Percentiles rank a stretch among this genome's conserved stretches.
These are phyloP conservation scores for Lathyrus aphaca DNA, from an alignment of 306 rosid species.

Conservation along the genomic window DNA sequence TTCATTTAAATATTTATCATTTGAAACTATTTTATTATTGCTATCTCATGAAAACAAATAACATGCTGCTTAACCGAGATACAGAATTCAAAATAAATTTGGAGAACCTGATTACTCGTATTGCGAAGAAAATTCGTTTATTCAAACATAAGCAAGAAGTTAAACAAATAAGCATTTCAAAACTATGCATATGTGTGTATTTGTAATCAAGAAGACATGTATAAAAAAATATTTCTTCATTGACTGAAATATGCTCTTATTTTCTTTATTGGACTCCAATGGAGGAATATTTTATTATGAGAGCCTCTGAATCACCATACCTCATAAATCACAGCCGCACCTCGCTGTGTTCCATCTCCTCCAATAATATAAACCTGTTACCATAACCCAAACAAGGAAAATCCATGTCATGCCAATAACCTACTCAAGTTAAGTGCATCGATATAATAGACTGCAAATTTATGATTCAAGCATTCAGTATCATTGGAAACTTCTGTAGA, in stretches of 20 bases:
- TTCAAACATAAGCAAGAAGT: conserved; percentile 27
- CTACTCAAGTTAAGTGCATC: conserved; percentile 27
- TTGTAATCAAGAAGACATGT: conserved; percentile 16
- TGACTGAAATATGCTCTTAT: conserved; percentile 34
- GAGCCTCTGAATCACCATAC: conserved; percentile 49
- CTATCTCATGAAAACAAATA: conserved; percentile 22
- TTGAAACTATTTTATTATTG: conserved; percentile 33
- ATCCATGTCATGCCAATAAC: conserved; percentile 36
- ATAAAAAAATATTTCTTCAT: conserved; percentile 33
- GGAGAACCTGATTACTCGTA: conserved; percentile 5
- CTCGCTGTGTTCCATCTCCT: conserved; percentile 97
- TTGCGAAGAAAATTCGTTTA: background rate
- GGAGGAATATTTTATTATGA: conserved; percentile 26
- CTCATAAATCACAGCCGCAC: conserved; percentile 91
- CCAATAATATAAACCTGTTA: conserved; percentile 91
- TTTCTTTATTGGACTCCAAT: conserved; percentile 19
- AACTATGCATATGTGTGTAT: conserved; percentile 11
- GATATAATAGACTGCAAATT: conserved; percentile 17
- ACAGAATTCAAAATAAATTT: conserved; percentile 24
- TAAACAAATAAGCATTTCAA: conserved; percentile 12
- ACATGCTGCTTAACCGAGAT: conserved; percentile 25
- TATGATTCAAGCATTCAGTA: conserved; percentile 29
- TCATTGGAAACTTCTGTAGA: conserved; percentile 26
- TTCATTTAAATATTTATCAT: conserved; percentile 4
- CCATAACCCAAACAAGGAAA: conserved; percentile 29